Conservation (phyloP, 2,329 filamentous ascomycete genomes). For the Arthroderma uncinatum region DNA sequence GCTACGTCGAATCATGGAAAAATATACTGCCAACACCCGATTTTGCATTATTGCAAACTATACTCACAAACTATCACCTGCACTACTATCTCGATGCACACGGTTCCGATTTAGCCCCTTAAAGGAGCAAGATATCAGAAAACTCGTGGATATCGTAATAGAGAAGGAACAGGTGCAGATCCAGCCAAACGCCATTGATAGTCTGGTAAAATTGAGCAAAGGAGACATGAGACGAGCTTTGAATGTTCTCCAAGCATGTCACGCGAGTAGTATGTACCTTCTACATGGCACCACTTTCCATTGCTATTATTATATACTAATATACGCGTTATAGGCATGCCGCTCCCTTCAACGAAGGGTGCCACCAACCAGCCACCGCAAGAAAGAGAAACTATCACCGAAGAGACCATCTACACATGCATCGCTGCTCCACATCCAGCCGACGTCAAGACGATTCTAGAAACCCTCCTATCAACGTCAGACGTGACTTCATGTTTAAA, state of each 20-base stretch:
- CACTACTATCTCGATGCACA: conserved; percentile 83
- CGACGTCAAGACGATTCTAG: conserved; percentile 73
- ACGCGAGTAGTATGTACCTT: conserved; percentile 64
- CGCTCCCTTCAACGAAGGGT: conserved; percentile 50
- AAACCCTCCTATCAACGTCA: conserved; percentile 68
- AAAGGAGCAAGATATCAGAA: conserved; percentile 75
- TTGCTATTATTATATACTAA: conserved; percentile 10
- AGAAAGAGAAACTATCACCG: conserved; percentile 73
- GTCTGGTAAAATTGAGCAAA: conserved; percentile 75
- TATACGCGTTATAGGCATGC: conserved; percentile 46
- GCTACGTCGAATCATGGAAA: conserved; percentile 92
- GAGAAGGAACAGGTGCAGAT: conserved; percentile 80
- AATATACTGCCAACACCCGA: conserved; percentile 93
- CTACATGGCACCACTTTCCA: background rate
- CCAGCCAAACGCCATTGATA: conserved; percentile 64
- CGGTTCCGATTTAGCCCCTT: conserved; percentile 90
- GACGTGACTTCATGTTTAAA: conserved; percentile 83
- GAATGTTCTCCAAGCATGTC: conserved; percentile 92
- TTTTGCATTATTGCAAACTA: conserved; percentile 99
- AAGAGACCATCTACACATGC: conserved; percentile 90
- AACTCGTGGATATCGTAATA: conserved; percentile 79
- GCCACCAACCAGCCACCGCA: conserved; percentile 48
- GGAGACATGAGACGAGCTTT: conserved; percentile 92
- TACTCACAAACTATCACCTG: conserved; percentile 91
- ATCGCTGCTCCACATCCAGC: conserved; percentile 88